Percentiles rank a stretch among this genome's conserved stretches.
Evolutionary conservation across 2,329 filamentous ascomycete genomes (phyloP).

Genomic region (Alternaria postmessia): DNA sequence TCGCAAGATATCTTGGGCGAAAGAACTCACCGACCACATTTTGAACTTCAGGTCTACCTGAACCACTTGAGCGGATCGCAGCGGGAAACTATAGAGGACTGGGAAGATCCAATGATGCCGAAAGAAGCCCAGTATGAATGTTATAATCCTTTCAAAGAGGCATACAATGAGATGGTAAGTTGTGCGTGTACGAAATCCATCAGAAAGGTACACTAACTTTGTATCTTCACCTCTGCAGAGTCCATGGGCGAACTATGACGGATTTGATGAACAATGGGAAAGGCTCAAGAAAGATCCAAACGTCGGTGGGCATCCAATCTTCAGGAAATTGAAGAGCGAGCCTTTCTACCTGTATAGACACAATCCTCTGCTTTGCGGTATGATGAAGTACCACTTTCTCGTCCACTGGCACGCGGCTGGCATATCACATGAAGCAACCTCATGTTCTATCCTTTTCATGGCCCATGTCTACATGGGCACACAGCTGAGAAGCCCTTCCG

Average conservation of each 20-base stretch:
- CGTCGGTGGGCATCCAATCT: not conserved
- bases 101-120: not conserved
- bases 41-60: not conserved
- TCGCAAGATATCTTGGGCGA: conserved; percentile 4
- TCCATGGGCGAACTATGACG: not conserved
- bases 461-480: not conserved
- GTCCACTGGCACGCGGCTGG: not conserved
- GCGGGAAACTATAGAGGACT: not conserved
- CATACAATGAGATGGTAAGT: not conserved
- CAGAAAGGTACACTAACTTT: no score
- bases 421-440: not conserved
- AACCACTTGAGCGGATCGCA: not conserved
- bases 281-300: not conserved
- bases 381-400: not conserved
- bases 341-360: not conserved
- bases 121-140: not conserved
- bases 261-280: not conserved
- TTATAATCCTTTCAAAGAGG: not conserved
- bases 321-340: not conserved
- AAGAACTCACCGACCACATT: no score
- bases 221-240: no score
- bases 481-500: not conserved
- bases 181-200: no score
- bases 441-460: not conserved
- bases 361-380: conserved; percentile 3